A percentile compares a stretch with the other conserved stretches of the same genome.
These are phyloP conservation scores for Parachaetomium inaequale DNA, from an alignment of 495 filamentous ascomycete genomes.

Conservation along the genomic window DNA sequence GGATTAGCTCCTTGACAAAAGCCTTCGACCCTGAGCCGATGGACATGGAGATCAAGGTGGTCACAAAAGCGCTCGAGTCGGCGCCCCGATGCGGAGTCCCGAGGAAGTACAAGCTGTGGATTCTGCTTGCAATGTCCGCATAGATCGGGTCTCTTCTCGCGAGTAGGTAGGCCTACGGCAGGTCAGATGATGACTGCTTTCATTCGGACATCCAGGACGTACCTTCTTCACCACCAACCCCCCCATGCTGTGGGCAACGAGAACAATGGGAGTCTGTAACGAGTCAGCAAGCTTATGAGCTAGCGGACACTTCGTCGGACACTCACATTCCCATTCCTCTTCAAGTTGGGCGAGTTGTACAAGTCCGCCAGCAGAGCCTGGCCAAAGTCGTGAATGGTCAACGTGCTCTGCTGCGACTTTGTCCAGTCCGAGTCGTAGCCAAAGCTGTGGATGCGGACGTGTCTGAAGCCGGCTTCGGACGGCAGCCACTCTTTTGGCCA, in stretches of 20 bases:
- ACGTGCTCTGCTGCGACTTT: constrained; percentile 12
- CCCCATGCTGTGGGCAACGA: constrained; percentile 35
- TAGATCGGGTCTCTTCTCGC: constrained; percentile 25
- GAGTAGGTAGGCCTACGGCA: constrained; percentile 26
- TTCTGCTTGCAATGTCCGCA: constrained; percentile 21
- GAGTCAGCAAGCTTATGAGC: neutral
- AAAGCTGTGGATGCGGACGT: constrained; percentile 32
- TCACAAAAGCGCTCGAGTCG: constrained; percentile 15
- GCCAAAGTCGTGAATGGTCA: constrained; percentile 31
- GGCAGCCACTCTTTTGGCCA: constrained; percentile 38
- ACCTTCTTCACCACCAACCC: constrained; percentile 34
- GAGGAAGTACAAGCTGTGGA: constrained; percentile 31
- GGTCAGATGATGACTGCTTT: neutral
- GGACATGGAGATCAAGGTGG: constrained; percentile 12
- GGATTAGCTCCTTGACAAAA: constrained; percentile 41
- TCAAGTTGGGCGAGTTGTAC: constrained; percentile 19
- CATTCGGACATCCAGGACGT: neutral
- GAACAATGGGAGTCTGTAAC: constrained; percentile 28
- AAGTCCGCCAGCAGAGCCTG: constrained; percentile 26
- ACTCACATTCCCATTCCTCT: constrained; percentile 22
- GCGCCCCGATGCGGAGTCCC: constrained; percentile 31
- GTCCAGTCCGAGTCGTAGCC: constrained; percentile 34
- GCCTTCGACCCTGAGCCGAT: constrained; percentile 27
- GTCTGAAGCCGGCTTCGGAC: constrained; percentile 23
- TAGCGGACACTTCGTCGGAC: too few species aligned